phyloP scores from a whole-genome alignment of 306 rosid genomes.

The Quercus wislizeni region DNA sequence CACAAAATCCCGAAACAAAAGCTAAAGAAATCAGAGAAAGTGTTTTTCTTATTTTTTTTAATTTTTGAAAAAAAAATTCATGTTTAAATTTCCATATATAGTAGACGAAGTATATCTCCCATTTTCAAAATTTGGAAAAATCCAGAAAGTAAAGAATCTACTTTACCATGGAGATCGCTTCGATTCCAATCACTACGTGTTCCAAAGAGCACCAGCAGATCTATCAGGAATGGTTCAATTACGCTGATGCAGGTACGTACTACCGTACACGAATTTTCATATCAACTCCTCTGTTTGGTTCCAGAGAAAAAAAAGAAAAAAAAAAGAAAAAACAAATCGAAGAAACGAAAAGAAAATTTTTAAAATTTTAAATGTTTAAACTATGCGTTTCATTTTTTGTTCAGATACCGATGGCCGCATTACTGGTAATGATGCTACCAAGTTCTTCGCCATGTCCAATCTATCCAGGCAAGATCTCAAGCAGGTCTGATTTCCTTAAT shows the following conservation, averaged over 20 bases:
- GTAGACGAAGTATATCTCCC: background rate
- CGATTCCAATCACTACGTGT: slow-evolving; percentile 42
- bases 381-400: slow-evolving; percentile 8
- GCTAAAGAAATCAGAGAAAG: background rate
- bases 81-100: background rate
- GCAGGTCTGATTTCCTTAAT: slow-evolving; percentile 49
- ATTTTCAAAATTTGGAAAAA: too few species aligned
- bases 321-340: too few species aligned
- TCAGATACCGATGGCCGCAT: slow-evolving; percentile 91
- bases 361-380: background rate
- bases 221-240: slow-evolving; percentile 78
- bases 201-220: slow-evolving; percentile 56
- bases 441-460: slow-evolving; percentile 66
- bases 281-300: slow-evolving; percentile 2
- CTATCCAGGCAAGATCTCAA: slow-evolving; percentile 80
- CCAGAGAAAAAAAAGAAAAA: background rate
- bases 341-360: background rate
- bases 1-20: background rate
- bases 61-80: too few species aligned
- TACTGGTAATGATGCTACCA: slow-evolving; percentile 78
- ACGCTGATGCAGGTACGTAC: slow-evolving; percentile 72
- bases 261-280: background rate
- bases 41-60: background rate
- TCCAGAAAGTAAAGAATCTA: too few species aligned
- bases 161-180: slow-evolving; percentile 57